Evolutionary conservation across 148 eudicot species (phyloP).

Genomic region (Bassia scoparia): DNA sequence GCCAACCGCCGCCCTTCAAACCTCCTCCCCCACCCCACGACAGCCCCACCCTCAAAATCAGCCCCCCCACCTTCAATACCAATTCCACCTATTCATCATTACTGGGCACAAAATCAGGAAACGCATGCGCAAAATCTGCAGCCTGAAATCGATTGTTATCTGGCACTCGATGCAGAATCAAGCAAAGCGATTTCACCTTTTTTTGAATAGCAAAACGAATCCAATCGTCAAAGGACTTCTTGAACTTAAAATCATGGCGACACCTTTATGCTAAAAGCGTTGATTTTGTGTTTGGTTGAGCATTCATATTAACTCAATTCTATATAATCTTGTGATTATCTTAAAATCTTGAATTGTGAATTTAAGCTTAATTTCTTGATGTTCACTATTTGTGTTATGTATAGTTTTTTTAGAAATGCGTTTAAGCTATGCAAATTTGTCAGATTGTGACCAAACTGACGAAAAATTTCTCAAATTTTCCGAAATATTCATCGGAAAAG

Average conservation of each 20-base stretch:
- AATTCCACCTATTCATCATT: constrained; percentile 21
- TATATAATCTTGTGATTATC: too few species aligned
- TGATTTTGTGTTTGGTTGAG: constrained; percentile 5
- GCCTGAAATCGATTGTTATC: not conserved
- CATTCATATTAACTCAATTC: too few species aligned
- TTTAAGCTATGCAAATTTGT: constrained; percentile 1
- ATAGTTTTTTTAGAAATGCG: too few species aligned
- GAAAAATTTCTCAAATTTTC: constrained; percentile 4
- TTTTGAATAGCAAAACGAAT: not conserved
- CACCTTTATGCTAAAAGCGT: constrained; percentile 7
- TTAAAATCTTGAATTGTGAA: too few species aligned
- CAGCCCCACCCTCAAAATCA: too few species aligned
- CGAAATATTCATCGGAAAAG: constrained; percentile 16
- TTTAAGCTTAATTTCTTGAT: too few species aligned
- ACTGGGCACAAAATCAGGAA: constrained; percentile 18
- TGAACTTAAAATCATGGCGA: not conserved
- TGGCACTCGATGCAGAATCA: not conserved
- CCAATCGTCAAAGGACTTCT: constrained; percentile 17
- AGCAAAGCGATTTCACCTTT: constrained; percentile 21
- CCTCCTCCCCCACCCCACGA: too few species aligned
- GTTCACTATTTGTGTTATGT: too few species aligned
- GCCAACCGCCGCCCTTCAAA: too few species aligned
- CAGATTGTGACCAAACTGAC: too few species aligned
- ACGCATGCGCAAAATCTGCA: not conserved
- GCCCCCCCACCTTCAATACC: too few species aligned